These are phyloP conservation scores for Eucalyptus globulus DNA, from an alignment of 345 rosid genomes.

Conservation along the genomic window DNA sequence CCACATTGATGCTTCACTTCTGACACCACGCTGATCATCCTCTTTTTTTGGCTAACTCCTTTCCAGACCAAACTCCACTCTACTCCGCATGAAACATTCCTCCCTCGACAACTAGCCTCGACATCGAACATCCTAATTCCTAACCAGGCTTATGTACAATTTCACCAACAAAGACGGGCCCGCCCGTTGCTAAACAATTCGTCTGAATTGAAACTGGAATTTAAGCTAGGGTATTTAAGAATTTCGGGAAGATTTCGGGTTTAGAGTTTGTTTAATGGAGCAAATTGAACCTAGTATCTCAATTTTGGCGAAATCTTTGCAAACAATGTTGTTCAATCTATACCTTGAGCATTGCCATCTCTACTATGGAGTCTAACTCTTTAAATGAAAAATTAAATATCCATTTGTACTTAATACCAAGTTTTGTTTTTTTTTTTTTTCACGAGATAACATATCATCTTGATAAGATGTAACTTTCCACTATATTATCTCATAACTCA, in stretches of 20 bases:
- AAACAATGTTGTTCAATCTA: neutral
- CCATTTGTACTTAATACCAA: neutral
- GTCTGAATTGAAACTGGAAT: neutral
- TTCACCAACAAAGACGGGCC: neutral
- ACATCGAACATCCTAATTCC: neutral
- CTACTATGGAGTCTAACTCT: neutral
- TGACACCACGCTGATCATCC: neutral
- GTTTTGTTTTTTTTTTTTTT: neutral
- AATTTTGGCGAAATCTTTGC: neutral
- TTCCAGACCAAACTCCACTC: too few relatives aligned
- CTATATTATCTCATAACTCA: neutral
- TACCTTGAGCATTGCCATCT: neutral
- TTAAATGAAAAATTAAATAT: neutral
- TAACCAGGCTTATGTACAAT: neutral
- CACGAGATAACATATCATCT: accelerated
- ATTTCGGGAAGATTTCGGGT: neutral
- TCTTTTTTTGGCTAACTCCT: neutral
- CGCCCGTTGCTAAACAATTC: neutral
- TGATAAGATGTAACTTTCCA: neutral
- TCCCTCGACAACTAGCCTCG: neutral
- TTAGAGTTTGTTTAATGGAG: neutral
- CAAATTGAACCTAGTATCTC: neutral
- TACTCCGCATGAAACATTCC: neutral
- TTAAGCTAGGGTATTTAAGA: neutral
- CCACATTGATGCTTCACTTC: neutral